Conservation (phyloP, 495 filamentous ascomycete species). For the Pyronema domesticum region DNA sequence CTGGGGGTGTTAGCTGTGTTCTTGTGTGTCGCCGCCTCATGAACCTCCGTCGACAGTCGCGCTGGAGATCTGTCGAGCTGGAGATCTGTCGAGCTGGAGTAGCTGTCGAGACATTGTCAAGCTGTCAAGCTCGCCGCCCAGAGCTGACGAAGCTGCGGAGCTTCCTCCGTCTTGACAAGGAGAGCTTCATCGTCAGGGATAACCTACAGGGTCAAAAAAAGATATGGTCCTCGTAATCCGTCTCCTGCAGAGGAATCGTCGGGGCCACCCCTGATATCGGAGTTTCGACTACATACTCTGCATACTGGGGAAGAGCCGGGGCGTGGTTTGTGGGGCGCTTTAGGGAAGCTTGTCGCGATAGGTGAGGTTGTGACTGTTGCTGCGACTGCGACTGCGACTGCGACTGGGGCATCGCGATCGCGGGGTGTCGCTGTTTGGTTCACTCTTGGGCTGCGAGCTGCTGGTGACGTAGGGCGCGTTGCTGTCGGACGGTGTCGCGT, state of each 20-base stretch:
- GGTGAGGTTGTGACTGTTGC: not conserved
- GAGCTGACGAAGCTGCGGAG: too few relatives aligned
- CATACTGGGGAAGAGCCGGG: not conserved
- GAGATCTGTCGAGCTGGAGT: not conserved
- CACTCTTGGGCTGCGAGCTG: not conserved
- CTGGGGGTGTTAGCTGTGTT: slow-evolving; percentile 5
- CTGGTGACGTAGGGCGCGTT: not conserved
- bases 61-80: not conserved
- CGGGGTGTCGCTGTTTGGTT: not conserved
- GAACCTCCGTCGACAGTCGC: not conserved
- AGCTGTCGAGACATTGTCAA: not conserved
- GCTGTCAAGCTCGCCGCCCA: too few relatives aligned
- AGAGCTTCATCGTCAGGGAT: not conserved
- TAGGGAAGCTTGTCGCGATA: not conserved
- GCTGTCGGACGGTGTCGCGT: too few relatives aligned
- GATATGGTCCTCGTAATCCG: slow-evolving; percentile 9
- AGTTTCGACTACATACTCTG: slow-evolving; percentile 1
- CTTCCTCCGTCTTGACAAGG: not conserved
- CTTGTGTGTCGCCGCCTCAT: too few relatives aligned
- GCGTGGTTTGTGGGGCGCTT: not conserved
- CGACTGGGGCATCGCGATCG: slow-evolving; percentile 1
- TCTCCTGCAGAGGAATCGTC: too few relatives aligned
- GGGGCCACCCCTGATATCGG: not conserved
- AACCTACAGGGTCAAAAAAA: slow-evolving; percentile 24
- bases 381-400: not conserved